Percentiles rank a stretch among this genome's conserved stretches.
These are phyloP conservation scores for Boletus pseudopeckii DNA, from an alignment of 768 basidiomycete species.

Conservation along the genomic window DNA sequence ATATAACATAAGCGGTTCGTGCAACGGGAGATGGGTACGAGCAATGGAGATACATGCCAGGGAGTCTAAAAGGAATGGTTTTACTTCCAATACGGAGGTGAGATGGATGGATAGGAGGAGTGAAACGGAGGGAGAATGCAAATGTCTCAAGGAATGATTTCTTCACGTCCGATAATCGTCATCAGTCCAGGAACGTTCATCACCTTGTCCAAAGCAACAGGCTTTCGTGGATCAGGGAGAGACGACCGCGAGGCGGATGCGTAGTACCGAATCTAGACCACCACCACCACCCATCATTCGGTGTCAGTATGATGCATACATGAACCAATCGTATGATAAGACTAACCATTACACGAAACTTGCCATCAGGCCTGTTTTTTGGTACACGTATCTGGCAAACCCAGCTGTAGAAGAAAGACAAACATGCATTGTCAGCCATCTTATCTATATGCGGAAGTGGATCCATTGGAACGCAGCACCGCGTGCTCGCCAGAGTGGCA, in stretches of 20 bases:
- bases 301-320: not conserved
- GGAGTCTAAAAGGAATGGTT: slow-evolving; percentile 9
- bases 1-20: not conserved
- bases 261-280: slow-evolving; percentile 54
- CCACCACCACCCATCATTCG: not conserved
- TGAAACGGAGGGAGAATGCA: not conserved
- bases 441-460: not conserved
- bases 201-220: slow-evolving; percentile 59
- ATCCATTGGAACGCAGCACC: not conserved
- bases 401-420: slow-evolving; percentile 45
- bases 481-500: not conserved
- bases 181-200: slow-evolving; percentile 68
- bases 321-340: not conserved
- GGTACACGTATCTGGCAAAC: slow-evolving; percentile 55
- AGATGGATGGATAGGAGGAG: too few species aligned
- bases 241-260: slow-evolving; percentile 56
- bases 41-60: not conserved
- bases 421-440: slow-evolving; percentile 2
- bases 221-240: slow-evolving; percentile 53
- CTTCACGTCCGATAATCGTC: slow-evolving; percentile 57
- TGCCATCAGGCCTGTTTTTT: slow-evolving; percentile 45
- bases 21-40: not conserved
- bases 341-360: slow-evolving; percentile 60
- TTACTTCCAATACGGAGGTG: not conserved
- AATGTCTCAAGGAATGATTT: slow-evolving; percentile 14